Evolutionary conservation across 805 yeast species (phyloP), one percentile per base, ranked within the genome.

Genomic region (Spathaspora hagerdaliae): DNA sequence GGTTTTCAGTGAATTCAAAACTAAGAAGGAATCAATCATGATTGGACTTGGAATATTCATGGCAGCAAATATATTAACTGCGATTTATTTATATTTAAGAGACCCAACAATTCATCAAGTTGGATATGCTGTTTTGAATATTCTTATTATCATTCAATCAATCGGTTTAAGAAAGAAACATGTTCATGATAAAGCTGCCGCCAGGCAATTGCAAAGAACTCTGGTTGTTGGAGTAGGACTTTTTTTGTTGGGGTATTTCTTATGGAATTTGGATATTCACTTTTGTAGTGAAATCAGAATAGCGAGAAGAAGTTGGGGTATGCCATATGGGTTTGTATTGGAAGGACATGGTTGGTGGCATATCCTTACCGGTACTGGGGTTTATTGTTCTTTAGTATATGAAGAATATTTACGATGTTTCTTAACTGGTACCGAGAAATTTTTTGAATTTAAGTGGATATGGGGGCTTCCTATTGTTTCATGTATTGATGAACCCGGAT

Each of bases 271-370:
- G 54, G 98, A 92, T 62, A 88, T 87, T 46, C 86, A 87, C 52
- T 77, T 85, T 46, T 92, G 98, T 62, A 53, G 69, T 12, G 61
- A 63, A 24, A 82, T 87, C 64, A 75, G 82, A 35, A 48, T 64
- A 6, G 57, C 79, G 12, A 77, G 97, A 62, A 77, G 94, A 48
- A 53, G 67, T 4, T 64, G 72, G 61, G 96, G 97, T 3, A 76
- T 85, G 68, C 97, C 97, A 2, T 77, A 84, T 43, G 98, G 98
- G 1, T 77, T 89, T 49, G 52, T 92, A 3, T 71, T 92, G 32
- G 98, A 92, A 64, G 85, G 96, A 27, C 98, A 92, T 58, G 96
- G 96, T 24, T 92, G 97, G 97, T 92, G 98, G 98, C 98, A 92
- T 60, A 68, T 87, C 9, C 74, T 87, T 51, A 87, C 94, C 0